Evolutionary conservation across 495 filamentous ascomycete genomes (phyloP), one percentile per base, ranked within the genome.

Genomic region (Penicillium desertorum): DNA sequence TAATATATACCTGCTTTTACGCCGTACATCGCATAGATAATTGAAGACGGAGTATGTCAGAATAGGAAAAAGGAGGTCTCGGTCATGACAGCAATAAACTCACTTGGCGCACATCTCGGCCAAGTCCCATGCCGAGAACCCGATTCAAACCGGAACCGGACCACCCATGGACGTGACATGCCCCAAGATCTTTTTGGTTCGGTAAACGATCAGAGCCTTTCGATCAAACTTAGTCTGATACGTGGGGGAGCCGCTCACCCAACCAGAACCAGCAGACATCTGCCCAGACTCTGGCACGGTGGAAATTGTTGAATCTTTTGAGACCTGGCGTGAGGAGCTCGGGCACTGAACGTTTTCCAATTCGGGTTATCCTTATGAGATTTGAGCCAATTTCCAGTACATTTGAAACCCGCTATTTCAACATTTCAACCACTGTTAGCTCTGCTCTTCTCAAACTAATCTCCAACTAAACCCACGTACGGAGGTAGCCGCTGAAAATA

Each of bases 241-340:
- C 48, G 53, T 64, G 64, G 62, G 64, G 62, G 56, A 36, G 14
- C 30, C n/a, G 27, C 8, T 37, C 49, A 29, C 51, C 64, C 64
- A 67, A 64, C 56, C 62, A 65, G 14, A 43, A 45, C 7, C 22
- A 60, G 53, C 49, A 53, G 17, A 52, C 19, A 23, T 49, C 44
- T 59, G 63, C 58, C 60, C 48, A 59, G 51, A 57, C 52, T 17
- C 14, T 17, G 9, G 29, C 10, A 5, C 9, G 4, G 44, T 46
- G 44, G 44, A 11, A 22, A 46, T 46, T 22, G 14, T 22, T 23
- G 22, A 1, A 36, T 4, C 22, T 27, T 45, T 23, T 14, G 16
- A 0, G 11, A 36, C 32, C 22, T 25, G 14, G 42, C 43, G 43
- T 25, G 43, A 45, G 4, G 14, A 45, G 42, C 54, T 52, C 19